phyloP scores from a whole-genome alignment of 2,329 filamentous ascomycete species.

The Trichoderma asperellum region DNA sequence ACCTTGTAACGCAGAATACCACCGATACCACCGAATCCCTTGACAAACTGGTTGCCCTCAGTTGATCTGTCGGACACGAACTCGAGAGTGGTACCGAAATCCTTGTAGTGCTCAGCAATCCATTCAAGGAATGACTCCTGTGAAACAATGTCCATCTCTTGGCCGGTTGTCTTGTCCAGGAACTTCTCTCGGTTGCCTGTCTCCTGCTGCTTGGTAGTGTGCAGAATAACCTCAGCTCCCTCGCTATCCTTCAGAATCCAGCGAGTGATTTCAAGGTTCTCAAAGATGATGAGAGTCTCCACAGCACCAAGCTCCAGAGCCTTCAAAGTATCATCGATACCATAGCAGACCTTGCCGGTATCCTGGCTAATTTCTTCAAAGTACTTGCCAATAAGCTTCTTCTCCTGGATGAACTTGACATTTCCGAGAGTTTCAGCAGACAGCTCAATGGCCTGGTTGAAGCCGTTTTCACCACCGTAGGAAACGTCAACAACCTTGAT shows the following conservation, averaged over 20 bases:
- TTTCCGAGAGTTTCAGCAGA: constrained; percentile 95
- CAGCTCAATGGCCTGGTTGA: constrained; percentile 98
- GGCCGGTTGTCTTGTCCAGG: constrained; percentile 92
- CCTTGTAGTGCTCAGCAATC: constrained; percentile 98
- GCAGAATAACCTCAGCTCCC: constrained; percentile 73
- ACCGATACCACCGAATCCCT: constrained; percentile 98
- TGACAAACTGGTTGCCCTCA: constrained; percentile 99
- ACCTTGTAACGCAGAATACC: constrained; percentile 98
- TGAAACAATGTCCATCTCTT: constrained; percentile 93
- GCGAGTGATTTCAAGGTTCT: constrained; percentile 93
- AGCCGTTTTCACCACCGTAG: constrained; percentile 98
- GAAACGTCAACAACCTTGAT: constrained; percentile 99
- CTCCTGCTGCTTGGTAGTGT: constrained; percentile 83
- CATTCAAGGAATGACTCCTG: constrained; percentile 97
- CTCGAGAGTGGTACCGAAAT: constrained; percentile 93
- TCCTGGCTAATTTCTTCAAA: constrained; percentile 99
- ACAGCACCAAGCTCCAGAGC: constrained; percentile 93
- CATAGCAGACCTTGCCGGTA: constrained; percentile 95
- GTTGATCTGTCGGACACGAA: constrained; percentile 97
- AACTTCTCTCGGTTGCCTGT: constrained; percentile 75
- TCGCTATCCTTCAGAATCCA: constrained; percentile 83
- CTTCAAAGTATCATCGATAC: constrained; percentile 96
- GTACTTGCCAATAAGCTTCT: constrained; percentile 98
- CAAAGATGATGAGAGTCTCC: constrained; percentile 93
- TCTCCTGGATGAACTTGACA: constrained; percentile 99